phyloP scores from a whole-genome alignment of 2,329 filamentous ascomycete species.

The Exophiala alcalophila region DNA sequence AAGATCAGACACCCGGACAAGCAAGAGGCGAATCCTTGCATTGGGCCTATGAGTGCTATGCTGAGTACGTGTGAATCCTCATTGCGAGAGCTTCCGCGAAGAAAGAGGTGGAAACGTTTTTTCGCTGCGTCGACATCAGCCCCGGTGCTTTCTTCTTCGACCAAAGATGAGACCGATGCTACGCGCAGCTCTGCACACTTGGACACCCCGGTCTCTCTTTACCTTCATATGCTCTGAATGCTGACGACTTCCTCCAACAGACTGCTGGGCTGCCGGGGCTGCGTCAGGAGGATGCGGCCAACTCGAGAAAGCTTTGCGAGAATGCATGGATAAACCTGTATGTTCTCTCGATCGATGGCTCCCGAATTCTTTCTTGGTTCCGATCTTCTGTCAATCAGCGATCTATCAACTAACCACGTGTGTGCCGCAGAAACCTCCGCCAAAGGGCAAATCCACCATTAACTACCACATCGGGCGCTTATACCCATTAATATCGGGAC shows the following conservation, averaged over 20 bases:
- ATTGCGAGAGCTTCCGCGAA: too few relatives aligned
- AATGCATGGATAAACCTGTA: conserved; percentile 79
- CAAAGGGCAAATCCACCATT: conserved; percentile 65
- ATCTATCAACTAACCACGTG: conserved; percentile 2
- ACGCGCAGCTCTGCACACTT: too few relatives aligned
- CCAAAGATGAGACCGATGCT: too few relatives aligned
- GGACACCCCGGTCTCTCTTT: too few relatives aligned
- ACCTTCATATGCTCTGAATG: too few relatives aligned
- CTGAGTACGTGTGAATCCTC: conserved; percentile 60
- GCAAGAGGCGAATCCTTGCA: conserved; percentile 61
- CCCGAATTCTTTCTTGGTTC: too few relatives aligned
- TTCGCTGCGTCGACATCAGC: too few relatives aligned
- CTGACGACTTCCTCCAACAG: conserved; percentile 31
- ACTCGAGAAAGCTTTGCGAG: conserved; percentile 59
- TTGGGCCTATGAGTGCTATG: conserved; percentile 64
- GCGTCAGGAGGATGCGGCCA: conserved; percentile 56
- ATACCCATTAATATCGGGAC: conserved; percentile 69
- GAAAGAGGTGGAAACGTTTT: too few relatives aligned
- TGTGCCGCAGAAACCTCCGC: conserved; percentile 50
- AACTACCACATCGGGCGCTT: conserved; percentile 85
- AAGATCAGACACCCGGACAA: conserved; percentile 63
- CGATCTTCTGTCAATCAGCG: too few relatives aligned
- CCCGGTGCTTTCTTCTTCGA: too few relatives aligned
- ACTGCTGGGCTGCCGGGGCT: conserved; percentile 42
- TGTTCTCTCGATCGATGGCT: conserved; percentile 35